Evolutionary conservation across 306 rosid genomes (phyloP).

Genomic region (Citrullus amarus): DNA sequence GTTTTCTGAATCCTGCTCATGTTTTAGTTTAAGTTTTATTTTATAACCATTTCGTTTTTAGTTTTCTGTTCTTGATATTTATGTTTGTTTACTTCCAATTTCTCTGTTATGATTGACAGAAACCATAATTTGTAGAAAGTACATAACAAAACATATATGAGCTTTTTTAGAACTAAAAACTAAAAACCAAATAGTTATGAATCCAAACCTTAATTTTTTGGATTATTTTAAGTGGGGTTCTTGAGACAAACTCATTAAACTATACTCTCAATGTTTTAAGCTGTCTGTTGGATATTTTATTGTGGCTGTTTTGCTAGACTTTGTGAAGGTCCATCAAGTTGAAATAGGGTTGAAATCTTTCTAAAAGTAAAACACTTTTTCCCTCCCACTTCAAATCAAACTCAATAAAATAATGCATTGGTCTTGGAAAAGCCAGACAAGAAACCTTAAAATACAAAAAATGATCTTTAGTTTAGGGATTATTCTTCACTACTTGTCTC

Average conservation of each 20-base stretch:
- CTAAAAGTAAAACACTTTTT: slow-evolving; percentile 25
- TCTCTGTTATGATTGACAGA: too few species aligned
- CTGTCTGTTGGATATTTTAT: neutral
- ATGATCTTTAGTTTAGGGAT: neutral
- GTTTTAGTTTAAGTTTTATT: too few species aligned
- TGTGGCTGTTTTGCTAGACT: neutral
- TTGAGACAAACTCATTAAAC: neutral
- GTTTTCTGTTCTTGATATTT: too few species aligned
- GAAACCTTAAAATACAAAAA: neutral
- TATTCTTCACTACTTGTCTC: neutral
- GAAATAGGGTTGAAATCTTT: slow-evolving; percentile 1
- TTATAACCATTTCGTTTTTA: too few species aligned
- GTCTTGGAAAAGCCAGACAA: slow-evolving; percentile 53
- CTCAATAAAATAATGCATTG: slow-evolving; percentile 10
- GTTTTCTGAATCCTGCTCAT: too few species aligned
- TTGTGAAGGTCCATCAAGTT: neutral
- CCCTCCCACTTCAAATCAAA: neutral
- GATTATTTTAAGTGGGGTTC: neutral
- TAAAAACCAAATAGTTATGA: too few species aligned
- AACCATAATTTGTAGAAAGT: too few species aligned
- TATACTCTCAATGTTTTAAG: neutral
- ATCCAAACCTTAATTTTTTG: too few species aligned
- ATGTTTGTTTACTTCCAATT: too few species aligned
- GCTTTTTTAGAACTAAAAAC: too few species aligned
- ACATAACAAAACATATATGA: too few species aligned